Evolutionary conservation across 2,329 filamentous ascomycete genomes (phyloP), one percentile per base, ranked within the genome.

Genomic region (Ascomycota sp.): DNA sequence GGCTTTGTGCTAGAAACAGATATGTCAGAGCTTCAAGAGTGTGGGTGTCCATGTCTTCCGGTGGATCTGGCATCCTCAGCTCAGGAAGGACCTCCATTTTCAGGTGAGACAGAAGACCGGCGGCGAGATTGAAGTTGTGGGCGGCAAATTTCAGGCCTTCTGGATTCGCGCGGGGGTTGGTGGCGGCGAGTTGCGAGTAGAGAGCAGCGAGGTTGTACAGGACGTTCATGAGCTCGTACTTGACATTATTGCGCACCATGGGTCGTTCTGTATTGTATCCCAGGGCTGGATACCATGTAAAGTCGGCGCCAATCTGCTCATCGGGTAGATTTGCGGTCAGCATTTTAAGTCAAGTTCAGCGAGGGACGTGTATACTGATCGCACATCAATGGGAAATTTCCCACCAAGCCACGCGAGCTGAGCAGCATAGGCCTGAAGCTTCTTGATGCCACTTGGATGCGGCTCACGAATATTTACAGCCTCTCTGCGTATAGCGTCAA

Each of bases 301-400:
- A 98, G 38, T 95, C 83, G 39, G 83, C 81, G 13, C 89, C 89
- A 42, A 92, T 81, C 78, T 84, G 45, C 1, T 16, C 3, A 2
- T n/a, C 28, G 12, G 9, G 12, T 21, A 13, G 7, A n/a, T n/a
- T n/a, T n/a, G n/a, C n/a, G n/a, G n/a, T n/a, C n/a, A n/a, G n/a
- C n/a, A n/a, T n/a, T n/a, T n/a, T n/a, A 41, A n/a, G 7, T n/a
- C 25, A 32, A 11, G 5, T 13, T 10, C 4, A 1, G 29, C 3
- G 7, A 6, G 9, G 30, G 8, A 28, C 2, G 24, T 13, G 10
- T 9, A 8, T 10, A 30, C 10, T 13, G 11, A 11, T 46, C 49
- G 43, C 36, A 86, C 78, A 58, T 95, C 89, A 44, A 93, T 81
- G 10, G 89, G 89, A 49, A 98, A 95, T 58, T 98, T 98, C 39